Base-by-base conservation (phyloP, 2,329 filamentous ascomycete species). In the Ambrosiella beaveri region DNA sequence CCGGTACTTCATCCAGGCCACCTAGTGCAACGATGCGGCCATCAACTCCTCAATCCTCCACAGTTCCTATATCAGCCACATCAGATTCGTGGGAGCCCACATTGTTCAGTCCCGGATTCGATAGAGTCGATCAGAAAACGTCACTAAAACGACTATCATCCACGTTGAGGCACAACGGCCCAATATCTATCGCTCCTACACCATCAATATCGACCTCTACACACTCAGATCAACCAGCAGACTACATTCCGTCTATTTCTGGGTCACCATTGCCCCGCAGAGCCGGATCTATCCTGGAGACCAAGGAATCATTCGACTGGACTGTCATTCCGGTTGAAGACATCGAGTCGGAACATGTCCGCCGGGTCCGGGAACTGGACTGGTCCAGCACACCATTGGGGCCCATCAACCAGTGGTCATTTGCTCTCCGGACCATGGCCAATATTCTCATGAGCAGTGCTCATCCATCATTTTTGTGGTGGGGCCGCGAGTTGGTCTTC, bases 371-470 rank as follows among this genome's bases (percentile, higher is more conserved):
- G 41, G 81, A 78, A 44, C 68, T 84, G 40, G 82, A 90, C 66
- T 94, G 87, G 88, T 77, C 77, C 1, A 72, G 77, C 0, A 93
- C 87, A 1, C 72, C 82, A 3, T 72, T 93, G 1, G 87, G 88
- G 0, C 84, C 86, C 0, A 88, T 93, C 17, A 83, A 86, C 62
- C 71, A 74, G 53, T 94, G 87, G 86, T 72, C 77, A 1, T 71
- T 78, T 37, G 85, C 89, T 64, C 70, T 93, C 54, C 78, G 88
- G 57, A 79, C 81, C 62, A 87, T 90, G 82, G 84, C 85, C 54
- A 91, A 90, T 67, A 70, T 91, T 49, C 81, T 94, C 63, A 89
- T 93, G 85, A 84, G 79, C 12, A 85, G 80, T 60, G 85, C 85
- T 9, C 81, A 88, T 65, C 84, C 85, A 1, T 80, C 82, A 4